Base-by-base conservation (phyloP, 2,329 filamentous ascomycete genomes). In the Alternaria arborescens region DNA sequence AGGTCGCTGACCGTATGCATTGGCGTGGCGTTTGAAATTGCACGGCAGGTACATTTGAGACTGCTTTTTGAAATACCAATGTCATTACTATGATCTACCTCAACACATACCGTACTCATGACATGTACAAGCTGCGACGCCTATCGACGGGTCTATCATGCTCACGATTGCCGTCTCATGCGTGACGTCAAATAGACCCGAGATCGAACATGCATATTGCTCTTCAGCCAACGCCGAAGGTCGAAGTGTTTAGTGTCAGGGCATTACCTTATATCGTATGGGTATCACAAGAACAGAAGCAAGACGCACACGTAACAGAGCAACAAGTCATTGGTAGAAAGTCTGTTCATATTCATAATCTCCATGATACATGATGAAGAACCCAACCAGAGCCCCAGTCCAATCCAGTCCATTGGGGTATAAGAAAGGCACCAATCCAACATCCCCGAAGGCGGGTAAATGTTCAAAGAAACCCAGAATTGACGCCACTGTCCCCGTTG, bases 11-110 rank as follows among this genome's bases (percentile, higher is more conserved):
- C 32, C 32, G 30, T 26, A 50, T 55, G 62, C 60, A 65, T 60
- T 26, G 51, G 58, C n/a, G 36, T 30, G 60, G 63, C 60, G 57
- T 64, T 61, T 44, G 50, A 52, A 47, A 51, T 50, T 53, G 34
- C 36, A 26, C n/a, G 34, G 55, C 59, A 58, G 28, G 26, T 47
- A 58, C 40, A 38, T 38, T 40, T 41, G 16, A 55, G 32, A 50
- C 36, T 52, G 42, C 56, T 43, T 50, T 18, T 24, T 36, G 34
- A 36, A 56, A 14, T 14, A 18, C 22, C 20, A 50, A 50, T 50
- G 32, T 26, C 30, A 50, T 7, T 50, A 50, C 20, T 47, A 44
- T 36, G 42, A 54, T 54, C 32, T 12, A 54, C 7, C 18, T 54
- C 36, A 30, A 28, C 24, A 14, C 28, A 36, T 32, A n/a, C 24